phyloP scores from a whole-genome alignment of 306 rosid genomes.

The Rosa rugosa region DNA sequence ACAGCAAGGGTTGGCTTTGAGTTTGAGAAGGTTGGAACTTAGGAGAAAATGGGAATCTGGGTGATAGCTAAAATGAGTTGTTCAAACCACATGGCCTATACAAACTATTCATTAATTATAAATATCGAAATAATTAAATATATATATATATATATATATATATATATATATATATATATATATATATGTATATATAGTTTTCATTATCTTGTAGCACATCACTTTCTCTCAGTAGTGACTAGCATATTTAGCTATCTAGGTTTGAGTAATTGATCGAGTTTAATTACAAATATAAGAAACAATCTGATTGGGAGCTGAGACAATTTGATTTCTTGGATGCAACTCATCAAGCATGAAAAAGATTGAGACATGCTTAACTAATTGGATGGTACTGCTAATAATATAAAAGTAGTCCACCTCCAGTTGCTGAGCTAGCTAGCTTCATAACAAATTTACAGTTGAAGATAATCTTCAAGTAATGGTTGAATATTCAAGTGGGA shows the following conservation, averaged over 20 bases:
- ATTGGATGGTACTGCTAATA: background rate
- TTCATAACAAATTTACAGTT: background rate
- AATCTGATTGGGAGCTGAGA: background rate
- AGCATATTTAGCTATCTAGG: background rate
- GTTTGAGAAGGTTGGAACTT: background rate
- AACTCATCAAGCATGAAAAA: background rate
- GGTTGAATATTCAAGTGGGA: background rate
- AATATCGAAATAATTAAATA: background rate
- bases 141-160: background rate
- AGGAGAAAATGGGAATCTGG: background rate
- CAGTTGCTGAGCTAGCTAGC: background rate
- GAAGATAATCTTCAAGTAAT: background rate
- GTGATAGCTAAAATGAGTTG: slow-evolving; percentile 4
- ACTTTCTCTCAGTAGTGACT: too few relatives aligned
- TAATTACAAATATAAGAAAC: background rate
- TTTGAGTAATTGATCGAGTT: background rate
- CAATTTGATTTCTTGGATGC: background rate
- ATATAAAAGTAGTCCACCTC: background rate
- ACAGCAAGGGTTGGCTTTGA: background rate
- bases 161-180: background rate
- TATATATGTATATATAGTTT: background rate
- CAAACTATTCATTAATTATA: background rate
- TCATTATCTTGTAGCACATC: background rate
- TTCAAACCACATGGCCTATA: slow-evolving; percentile 9
- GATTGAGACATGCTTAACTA: background rate